Evolutionary conservation across 768 basidiomycete species (phyloP).

Genomic region (button mushroom (Agaricus bisporus)): DNA sequence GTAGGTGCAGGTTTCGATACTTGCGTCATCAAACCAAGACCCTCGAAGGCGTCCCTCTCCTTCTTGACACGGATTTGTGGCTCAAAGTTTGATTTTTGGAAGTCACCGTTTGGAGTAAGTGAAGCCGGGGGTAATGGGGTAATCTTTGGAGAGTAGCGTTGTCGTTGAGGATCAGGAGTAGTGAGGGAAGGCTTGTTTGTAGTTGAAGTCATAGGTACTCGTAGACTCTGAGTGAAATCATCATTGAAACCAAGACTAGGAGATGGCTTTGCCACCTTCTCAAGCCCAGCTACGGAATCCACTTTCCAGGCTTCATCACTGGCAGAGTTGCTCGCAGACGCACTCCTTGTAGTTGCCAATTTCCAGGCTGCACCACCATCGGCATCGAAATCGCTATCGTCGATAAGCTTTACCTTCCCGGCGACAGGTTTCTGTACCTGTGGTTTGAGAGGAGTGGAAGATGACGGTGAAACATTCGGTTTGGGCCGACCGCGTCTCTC

Average conservation of each 20-base stretch:
- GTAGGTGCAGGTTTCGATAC: conserved; percentile 51
- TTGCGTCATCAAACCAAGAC: conserved; percentile 49
- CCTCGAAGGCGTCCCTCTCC: conserved; percentile 75
- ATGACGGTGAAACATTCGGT: not conserved
- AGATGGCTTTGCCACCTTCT: conserved; percentile 4
- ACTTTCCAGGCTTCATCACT: conserved; percentile 41
- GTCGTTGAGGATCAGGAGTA: conserved; percentile 15
- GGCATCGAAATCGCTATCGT: conserved; percentile 27
- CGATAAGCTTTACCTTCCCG: conserved; percentile 24
- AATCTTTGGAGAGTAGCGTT: conserved; percentile 15
- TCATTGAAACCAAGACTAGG: conserved; percentile 53
- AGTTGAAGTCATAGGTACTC: conserved; percentile 39
- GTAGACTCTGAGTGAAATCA: conserved; percentile 53
- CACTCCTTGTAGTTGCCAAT: conserved; percentile 1
- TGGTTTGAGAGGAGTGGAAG: not conserved
- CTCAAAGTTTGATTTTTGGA: conserved; percentile 6
- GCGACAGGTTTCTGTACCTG: conserved; percentile 1
- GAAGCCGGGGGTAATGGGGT: conserved; percentile 12
- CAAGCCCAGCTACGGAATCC: not conserved
- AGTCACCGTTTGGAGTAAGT: conserved; percentile 3
- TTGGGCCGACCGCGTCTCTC: conserved; percentile 9
- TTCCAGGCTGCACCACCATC: conserved; percentile 18
- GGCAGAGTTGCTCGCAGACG: not conserved
- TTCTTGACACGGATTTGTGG: conserved; percentile 7
- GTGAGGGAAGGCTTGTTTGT: conserved; percentile 16